Percentiles rank a stretch among this genome's conserved stretches.
Conservation (phyloP, 139 green algal species). For the Chlamydomonas urium region DNA sequence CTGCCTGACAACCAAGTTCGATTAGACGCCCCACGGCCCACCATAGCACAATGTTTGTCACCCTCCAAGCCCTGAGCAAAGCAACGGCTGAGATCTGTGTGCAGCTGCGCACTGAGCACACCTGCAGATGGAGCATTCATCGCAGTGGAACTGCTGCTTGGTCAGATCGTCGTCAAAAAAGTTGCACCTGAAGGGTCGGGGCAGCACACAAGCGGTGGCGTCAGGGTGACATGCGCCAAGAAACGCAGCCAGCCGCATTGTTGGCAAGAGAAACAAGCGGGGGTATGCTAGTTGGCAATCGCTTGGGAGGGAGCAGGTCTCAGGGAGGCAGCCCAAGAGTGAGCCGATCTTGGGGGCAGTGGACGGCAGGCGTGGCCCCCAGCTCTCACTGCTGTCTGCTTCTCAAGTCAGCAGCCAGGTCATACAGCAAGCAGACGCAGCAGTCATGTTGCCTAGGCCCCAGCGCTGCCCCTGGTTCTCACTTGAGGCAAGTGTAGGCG, state of each 20-base stretch:
- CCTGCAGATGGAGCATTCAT: conserved; percentile 68
- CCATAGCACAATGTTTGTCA: too few species aligned
- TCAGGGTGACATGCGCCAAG: not conserved
- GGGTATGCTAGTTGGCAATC: too few species aligned
- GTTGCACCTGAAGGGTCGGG: conserved; percentile 31
- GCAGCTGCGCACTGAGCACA: not conserved
- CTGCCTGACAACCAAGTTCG: too few species aligned
- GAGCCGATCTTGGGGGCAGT: not conserved
- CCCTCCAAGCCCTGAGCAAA: too few species aligned
- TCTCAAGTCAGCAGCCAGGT: not conserved
- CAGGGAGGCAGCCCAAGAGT: not conserved
- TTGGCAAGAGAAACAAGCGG: too few species aligned
- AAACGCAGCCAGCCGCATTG: too few species aligned
- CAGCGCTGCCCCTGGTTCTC: too few species aligned
- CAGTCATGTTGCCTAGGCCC: too few species aligned
- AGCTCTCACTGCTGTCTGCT: not conserved
- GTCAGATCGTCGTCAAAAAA: conserved; percentile 79
- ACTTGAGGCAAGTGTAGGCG: conserved; percentile 52
- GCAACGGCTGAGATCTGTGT: not conserved
- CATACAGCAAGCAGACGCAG: not conserved
- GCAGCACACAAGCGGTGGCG: not conserved
- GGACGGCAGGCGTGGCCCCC: too few species aligned
- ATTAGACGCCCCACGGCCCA: too few species aligned
- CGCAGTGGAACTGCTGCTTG: conserved; percentile 87
- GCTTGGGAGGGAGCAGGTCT: not conserved